Evolutionary conservation across 495 filamentous ascomycete genomes (phyloP), one percentile per base, ranked within the genome.

Genomic region (Penicillium cataractarum): DNA sequence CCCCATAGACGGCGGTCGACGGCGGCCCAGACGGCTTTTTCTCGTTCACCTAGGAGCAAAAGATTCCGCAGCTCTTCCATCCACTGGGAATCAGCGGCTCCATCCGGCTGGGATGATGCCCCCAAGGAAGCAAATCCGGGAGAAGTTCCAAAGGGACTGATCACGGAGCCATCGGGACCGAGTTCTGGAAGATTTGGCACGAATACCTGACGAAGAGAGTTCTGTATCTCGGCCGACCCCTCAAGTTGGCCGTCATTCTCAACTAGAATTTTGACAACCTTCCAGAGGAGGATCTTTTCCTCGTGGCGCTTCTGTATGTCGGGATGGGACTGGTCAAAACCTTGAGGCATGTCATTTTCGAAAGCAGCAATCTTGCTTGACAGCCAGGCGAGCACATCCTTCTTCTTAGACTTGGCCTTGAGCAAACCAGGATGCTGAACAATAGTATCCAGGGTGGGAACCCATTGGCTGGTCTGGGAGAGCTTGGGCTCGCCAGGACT

Each of bases 1-100:
- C 90, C 94, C 96, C 96, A 99, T 4, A 98, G 78, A 39, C 92
- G 87, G 71, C 90, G 89, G 70, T 99, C 96, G n/a, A 91, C 93
- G 7, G 96, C 96, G 59, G 86, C 80, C 95, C 95, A 98, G 12
- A 96, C 89, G 3, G 96, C 96, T 67, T 93, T 92, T 68, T 97
- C 93, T 12, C 90, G 84, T 32, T 99, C 90, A 13, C 96, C 95
- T 37, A 81, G 75, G 6, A 97, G 77, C 24, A 99, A 83, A 63
- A 86, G 77, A 27, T 80, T 86, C 10, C 91, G 87, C 51, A 99
- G 82, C 33, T 82, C 80, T 58, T 90, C 86, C 10, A 95, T 71
- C 15, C 87, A 84, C 4, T 84, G 78, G 19, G 86, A 79, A 72
- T 94, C 87, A 17, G 51, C 31, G 17, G 88, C 80, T 4, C 85